phyloP scores from a whole-genome alignment of 176 grass and related monocot genomes.

The Avena sativa region DNA sequence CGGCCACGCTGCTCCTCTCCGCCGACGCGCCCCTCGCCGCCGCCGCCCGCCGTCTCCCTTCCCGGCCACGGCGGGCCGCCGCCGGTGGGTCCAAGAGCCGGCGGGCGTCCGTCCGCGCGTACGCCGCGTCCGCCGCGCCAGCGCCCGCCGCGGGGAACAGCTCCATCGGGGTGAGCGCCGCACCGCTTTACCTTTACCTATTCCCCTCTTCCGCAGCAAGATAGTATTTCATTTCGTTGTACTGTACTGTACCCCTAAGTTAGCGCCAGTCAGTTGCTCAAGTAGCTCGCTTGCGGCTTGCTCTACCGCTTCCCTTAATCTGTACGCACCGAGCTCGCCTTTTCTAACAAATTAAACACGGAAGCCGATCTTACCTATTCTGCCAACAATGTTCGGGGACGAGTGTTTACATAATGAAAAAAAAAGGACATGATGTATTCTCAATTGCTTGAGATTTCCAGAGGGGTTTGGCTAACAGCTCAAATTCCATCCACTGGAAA shows the following conservation, averaged over 20 bases:
- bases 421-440: not conserved
- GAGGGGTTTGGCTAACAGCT: not conserved
- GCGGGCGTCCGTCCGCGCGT: constrained; percentile 29
- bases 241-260: not conserved
- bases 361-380: not conserved
- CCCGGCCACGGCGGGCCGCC: not conserved
- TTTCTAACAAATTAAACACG: not conserved
- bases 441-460: not conserved
- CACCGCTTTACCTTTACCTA: not conserved
- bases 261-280: constrained; percentile 1
- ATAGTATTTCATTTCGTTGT: too few relatives aligned
- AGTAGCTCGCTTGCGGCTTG: not conserved
- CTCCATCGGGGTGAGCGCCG: constrained; percentile 15
- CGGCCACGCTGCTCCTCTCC: constrained; percentile 39
- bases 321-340: not conserved
- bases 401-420: not conserved
- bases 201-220: not conserved
- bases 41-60: not conserved
- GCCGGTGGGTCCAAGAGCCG: not conserved
- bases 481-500: not conserved
- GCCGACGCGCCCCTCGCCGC: constrained; percentile 31
- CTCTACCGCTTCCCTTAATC: not conserved
- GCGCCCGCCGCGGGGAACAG: constrained; percentile 14
- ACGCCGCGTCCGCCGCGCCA: constrained; percentile 6
- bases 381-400: not conserved